phyloP scores from a whole-genome alignment of 306 rosid species.

The Ochetophila trinervis region DNA sequence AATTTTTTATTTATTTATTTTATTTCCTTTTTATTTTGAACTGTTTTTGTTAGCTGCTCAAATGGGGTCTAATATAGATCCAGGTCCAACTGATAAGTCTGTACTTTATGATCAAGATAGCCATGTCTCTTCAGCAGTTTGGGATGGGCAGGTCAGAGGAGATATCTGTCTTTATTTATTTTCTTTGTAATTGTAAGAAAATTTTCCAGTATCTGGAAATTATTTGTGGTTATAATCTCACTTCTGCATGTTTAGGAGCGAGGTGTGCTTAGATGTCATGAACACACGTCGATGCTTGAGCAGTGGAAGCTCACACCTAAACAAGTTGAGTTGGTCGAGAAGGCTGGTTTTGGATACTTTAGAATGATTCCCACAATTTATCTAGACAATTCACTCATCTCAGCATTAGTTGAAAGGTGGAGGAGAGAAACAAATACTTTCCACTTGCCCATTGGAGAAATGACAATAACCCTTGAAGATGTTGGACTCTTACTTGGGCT shows the following conservation, averaged over 20 bases:
- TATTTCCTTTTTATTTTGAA: conserved; percentile 15
- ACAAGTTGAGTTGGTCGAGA: conserved; percentile 78
- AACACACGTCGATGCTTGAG: conserved; percentile 90
- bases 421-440: conserved; percentile 95
- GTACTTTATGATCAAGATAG: conserved; percentile 90
- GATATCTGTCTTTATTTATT: conserved; percentile 4
- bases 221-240: not conserved
- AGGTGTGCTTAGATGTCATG: conserved; percentile 91
- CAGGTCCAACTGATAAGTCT: conserved; percentile 69
- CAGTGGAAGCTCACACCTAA: conserved; percentile 78
- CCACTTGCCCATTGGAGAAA: conserved; percentile 82
- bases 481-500: conserved; percentile 82
- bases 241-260: conserved; percentile 58
- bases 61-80: conserved; percentile 66
- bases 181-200: not conserved
- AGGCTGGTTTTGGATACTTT: conserved; percentile 77
- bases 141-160: conserved; percentile 82
- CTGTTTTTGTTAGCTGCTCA: conserved; percentile 21
- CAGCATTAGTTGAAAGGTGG: conserved; percentile 93
- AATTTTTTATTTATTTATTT: conserved; percentile 1
- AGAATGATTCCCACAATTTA: conserved; percentile 75
- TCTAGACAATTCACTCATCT: conserved; percentile 86
- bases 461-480: conserved; percentile 89
- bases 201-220: not conserved
- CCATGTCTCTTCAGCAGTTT: conserved; percentile 87